Conservation (phyloP, 495 filamentous ascomycete species). For the Penicillium argentinense region DNA sequence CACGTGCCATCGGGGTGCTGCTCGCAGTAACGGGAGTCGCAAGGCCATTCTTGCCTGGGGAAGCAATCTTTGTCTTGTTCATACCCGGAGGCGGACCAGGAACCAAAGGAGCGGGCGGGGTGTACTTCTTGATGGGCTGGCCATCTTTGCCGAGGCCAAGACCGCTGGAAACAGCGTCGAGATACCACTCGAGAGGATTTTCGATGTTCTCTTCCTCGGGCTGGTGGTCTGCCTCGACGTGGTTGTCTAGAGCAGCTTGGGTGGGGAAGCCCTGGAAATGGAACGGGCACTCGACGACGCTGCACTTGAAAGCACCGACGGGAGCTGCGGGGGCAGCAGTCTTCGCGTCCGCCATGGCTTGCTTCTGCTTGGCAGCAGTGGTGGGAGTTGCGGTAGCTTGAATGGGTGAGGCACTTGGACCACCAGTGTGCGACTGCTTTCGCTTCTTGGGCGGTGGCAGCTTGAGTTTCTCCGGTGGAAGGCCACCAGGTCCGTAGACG, state of each 20-base stretch:
- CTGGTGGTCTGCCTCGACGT: constrained; percentile 48
- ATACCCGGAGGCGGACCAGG: too few species aligned
- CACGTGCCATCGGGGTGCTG: constrained; percentile 44
- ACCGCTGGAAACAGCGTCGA: constrained; percentile 43
- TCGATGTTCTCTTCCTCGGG: constrained; percentile 40
- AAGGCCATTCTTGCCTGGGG: constrained; percentile 36
- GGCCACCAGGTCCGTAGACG: constrained; percentile 44
- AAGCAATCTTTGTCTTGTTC: constrained; percentile 25
- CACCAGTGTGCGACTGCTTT: constrained; percentile 48
- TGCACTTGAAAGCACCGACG: constrained; percentile 42
- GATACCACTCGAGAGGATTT: constrained; percentile 46
- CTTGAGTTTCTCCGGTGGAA: constrained; percentile 56
- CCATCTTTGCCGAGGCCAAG: constrained; percentile 36
- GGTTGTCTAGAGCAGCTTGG: constrained; percentile 46
- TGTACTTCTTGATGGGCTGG: constrained; percentile 22
- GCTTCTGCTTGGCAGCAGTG: constrained; percentile 36
- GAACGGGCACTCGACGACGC: constrained; percentile 43
- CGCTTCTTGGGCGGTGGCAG: constrained; percentile 63
- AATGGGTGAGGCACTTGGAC: constrained; percentile 31
- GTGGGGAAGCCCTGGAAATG: constrained; percentile 46
- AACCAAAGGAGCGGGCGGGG: too few species aligned
- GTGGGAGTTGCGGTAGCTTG: constrained; percentile 26
- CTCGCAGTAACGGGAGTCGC: constrained; percentile 36
- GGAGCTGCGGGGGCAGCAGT: constrained; percentile 29
- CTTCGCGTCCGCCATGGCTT: constrained; percentile 34